Conservation (phyloP, 371 early-diverging fungal genomes). For the Mucor piriformis region DNA sequence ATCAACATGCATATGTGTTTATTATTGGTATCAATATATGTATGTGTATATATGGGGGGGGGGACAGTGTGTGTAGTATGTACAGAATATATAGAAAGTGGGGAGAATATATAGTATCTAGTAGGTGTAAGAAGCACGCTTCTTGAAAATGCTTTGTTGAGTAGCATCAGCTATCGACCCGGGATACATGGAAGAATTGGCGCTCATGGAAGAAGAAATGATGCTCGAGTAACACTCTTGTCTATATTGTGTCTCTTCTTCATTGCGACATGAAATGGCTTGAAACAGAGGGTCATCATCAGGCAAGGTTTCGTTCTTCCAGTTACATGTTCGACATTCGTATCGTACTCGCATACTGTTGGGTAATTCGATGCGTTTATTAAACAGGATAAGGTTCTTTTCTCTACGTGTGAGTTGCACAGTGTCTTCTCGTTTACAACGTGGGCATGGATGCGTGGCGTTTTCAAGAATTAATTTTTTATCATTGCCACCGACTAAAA, state of each 20-base stretch:
- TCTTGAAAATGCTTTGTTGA: no score
- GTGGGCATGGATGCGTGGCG: slow-evolving; percentile 45
- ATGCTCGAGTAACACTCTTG: not conserved
- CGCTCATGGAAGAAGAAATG: no score
- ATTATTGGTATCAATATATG: no score
- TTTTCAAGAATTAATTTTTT: slow-evolving; percentile 45
- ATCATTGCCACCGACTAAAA: slow-evolving; percentile 38
- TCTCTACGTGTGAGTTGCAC: slow-evolving; percentile 48
- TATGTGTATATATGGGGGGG: no score
- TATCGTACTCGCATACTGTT: slow-evolving; percentile 31
- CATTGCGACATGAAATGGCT: not conserved
- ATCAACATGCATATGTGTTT: no score
- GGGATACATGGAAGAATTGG: no score
- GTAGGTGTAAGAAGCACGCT: no score
- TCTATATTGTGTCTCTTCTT: slow-evolving; percentile 19
- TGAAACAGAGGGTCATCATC: slow-evolving; percentile 9
- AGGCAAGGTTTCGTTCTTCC: slow-evolving; percentile 26
- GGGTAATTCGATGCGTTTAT: slow-evolving; percentile 34
- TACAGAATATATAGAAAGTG: no score
- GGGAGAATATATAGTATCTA: no score
- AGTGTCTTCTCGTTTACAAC: slow-evolving; percentile 33
- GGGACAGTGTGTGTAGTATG: no score
- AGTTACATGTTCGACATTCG: slow-evolving; percentile 25
- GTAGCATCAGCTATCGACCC: no score
- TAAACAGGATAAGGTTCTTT: slow-evolving; percentile 38